Base-by-base conservation (phyloP, 2,329 filamentous ascomycete species). In the Claviceps fusiformis region DNA sequence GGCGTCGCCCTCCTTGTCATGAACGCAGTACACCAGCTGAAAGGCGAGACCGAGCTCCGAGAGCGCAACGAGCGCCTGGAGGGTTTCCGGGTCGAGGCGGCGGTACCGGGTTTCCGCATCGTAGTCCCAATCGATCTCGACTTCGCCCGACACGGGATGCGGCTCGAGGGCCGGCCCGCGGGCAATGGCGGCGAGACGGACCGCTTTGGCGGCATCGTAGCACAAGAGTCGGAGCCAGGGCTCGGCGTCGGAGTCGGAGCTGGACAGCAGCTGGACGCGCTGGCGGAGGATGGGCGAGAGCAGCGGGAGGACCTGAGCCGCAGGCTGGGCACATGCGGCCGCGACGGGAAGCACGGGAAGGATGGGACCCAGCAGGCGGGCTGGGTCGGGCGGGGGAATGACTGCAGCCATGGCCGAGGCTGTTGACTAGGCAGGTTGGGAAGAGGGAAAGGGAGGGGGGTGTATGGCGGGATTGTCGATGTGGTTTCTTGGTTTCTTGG, bases 101-200 rank as follows among this genome's bases (percentile, higher is more conserved):
- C 80, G 75, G 70, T 84, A 92, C 54, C 78, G 75, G 33, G 76
- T 74, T 57, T 81, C 74, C 8, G 81, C 77, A 55, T 89, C 85
- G 55, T 75, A 76, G 62, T 82, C 78, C 75, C 79, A 81, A 66
- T 87, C 83, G 24, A 91, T 70, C 70, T 92, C 87, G 54, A 92
- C 80, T 67, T 91, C 87, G 54, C 87, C 87, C 2, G 86, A 89
- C 5, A 86, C 81, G 3, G 88, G 88, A 63, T 93, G 88, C n/a
- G 86, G 86, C 67, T 91, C 86, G 37, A 92, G 73, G 49, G 77
- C 71, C 54, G 86, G 80, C 55, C 78, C 76, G 61, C 78, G 76
- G 37, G 82, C 81, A 15, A 85, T 72, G 56, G 80, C 73, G n/a
- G 77, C 74, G 19, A 92, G 74, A 59, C 74, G 78, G 47, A 79